These are phyloP conservation scores for Cryoendolithus antarcticus DNA, from an alignment of 2,329 filamentous ascomycete species.

Conservation along the genomic window DNA sequence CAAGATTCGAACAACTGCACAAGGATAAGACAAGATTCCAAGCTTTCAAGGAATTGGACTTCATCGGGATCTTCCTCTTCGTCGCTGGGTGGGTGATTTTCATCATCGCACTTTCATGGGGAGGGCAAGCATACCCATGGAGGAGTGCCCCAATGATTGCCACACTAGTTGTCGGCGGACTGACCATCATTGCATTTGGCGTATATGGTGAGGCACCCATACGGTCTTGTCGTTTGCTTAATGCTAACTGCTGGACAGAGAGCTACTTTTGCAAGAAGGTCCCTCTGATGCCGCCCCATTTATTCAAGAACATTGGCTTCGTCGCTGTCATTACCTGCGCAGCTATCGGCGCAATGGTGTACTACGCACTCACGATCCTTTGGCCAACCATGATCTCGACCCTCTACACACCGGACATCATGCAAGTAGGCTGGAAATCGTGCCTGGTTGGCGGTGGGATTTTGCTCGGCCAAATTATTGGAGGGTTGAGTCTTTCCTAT, in stretches of 20 bases:
- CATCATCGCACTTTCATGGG: slow-evolving; percentile 13
- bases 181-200: slow-evolving; percentile 7
- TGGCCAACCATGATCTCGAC: too few relatives aligned
- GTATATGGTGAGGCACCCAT: slow-evolving; percentile 1
- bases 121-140: slow-evolving; percentile 9
- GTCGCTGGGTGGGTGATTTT: slow-evolving; percentile 9
- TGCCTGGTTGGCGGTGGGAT: too few relatives aligned
- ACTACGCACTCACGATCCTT: too few relatives aligned
- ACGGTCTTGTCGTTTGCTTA: too few relatives aligned
- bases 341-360: slow-evolving; percentile 22
- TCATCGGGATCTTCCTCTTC: slow-evolving; percentile 9
- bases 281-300: slow-evolving; percentile 18
- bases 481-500: too few relatives aligned
- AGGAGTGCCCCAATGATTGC: slow-evolving; percentile 7
- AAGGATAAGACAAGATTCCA: slow-evolving; percentile 2
- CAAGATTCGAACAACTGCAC: slow-evolving; percentile 8
- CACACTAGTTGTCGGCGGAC: slow-evolving; percentile 8
- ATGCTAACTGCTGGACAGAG: slow-evolving; percentile 1
- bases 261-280: slow-evolving; percentile 17
- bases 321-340: slow-evolving; percentile 23
- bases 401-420: too few relatives aligned
- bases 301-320: slow-evolving; percentile 19
- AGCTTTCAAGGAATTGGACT: slow-evolving; percentile 8
- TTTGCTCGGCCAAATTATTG: too few relatives aligned
- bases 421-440: too few relatives aligned